A percentile compares a stretch with the other conserved stretches of the same genome.
These are phyloP conservation scores for Morella rubra DNA, from an alignment of 306 rosid species.

Conservation along the genomic window DNA sequence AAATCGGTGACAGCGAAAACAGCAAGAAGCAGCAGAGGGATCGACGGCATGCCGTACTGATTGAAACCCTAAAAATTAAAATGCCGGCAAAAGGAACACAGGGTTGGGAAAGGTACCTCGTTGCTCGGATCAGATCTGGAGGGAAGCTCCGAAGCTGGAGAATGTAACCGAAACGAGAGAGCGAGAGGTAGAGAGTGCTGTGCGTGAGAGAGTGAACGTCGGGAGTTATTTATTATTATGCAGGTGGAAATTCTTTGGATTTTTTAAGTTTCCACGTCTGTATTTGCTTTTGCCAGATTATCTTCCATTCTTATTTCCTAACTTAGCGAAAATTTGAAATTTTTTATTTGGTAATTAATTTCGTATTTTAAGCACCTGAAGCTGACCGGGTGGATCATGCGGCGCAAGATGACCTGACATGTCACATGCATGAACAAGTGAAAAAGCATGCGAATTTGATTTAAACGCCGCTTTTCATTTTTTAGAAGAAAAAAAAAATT, in stretches of 20 bases:
- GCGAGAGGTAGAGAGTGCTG: background rate
- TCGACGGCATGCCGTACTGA: slow-evolving; percentile 4
- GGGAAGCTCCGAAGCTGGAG: slow-evolving; percentile 17
- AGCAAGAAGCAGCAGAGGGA: background rate
- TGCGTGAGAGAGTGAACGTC: background rate
- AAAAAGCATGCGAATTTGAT: too few relatives aligned
- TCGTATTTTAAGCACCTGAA: too few relatives aligned
- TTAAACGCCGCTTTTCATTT: too few relatives aligned
- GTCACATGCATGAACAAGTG: background rate
- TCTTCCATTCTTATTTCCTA: too few relatives aligned
- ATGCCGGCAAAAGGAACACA: background rate
- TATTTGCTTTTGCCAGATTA: background rate
- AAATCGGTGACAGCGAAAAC: slow-evolving; percentile 8
- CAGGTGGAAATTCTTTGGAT: background rate
- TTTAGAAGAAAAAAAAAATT: background rate
- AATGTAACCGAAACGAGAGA: background rate
- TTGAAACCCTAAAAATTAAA: slow-evolving; percentile 20
- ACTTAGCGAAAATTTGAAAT: too few relatives aligned
- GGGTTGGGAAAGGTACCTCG: slow-evolving; percentile 25
- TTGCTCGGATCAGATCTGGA: slow-evolving; percentile 37
- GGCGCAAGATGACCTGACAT: background rate
- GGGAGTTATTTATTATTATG: background rate
- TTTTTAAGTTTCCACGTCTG: background rate
- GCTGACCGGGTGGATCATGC: background rate
- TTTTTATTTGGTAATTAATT: too few relatives aligned